phyloP scores from a whole-genome alignment of 306 rosid species.

The Pyrus communis region DNA sequence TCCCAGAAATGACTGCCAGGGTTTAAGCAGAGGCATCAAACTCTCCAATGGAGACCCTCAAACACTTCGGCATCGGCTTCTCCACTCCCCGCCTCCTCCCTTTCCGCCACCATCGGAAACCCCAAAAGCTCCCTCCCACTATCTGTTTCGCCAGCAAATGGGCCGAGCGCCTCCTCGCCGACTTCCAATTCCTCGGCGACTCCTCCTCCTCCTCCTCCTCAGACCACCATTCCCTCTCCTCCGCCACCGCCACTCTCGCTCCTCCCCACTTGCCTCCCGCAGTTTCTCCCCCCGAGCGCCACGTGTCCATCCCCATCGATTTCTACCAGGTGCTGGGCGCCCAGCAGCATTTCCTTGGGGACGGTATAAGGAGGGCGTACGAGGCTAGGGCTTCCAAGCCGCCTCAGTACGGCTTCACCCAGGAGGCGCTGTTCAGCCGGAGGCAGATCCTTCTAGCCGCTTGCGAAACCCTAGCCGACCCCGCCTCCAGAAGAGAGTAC shows the following conservation, averaged over 20 bases:
- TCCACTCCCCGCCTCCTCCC: slow-evolving; percentile 21
- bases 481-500: slow-evolving; percentile 70
- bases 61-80: slow-evolving; percentile 41
- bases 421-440: slow-evolving; percentile 72
- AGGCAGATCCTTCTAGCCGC: slow-evolving; percentile 94
- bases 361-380: slow-evolving; percentile 75
- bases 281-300: slow-evolving; percentile 51
- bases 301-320: slow-evolving; percentile 64
- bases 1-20: background rate
- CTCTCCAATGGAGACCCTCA: slow-evolving; percentile 42
- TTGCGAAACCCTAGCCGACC: slow-evolving; percentile 79
- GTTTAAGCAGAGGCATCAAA: slow-evolving; percentile 1
- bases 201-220: slow-evolving; percentile 20
- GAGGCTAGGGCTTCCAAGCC: slow-evolving; percentile 89
- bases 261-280: slow-evolving; percentile 35
- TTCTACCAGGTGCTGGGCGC: slow-evolving; percentile 79
- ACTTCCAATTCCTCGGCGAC: slow-evolving; percentile 81
- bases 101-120: slow-evolving; percentile 3
- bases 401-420: slow-evolving; percentile 77
- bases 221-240: slow-evolving; percentile 14
- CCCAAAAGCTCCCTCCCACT: slow-evolving; percentile 26
- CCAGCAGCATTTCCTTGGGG: slow-evolving; percentile 78
- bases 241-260: slow-evolving; percentile 37
- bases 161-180: slow-evolving; percentile 92
- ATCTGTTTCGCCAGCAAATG: slow-evolving; percentile 72